Base-by-base conservation (phyloP, 176 grass and related monocot species). In the Eragrostis nindensis region DNA sequence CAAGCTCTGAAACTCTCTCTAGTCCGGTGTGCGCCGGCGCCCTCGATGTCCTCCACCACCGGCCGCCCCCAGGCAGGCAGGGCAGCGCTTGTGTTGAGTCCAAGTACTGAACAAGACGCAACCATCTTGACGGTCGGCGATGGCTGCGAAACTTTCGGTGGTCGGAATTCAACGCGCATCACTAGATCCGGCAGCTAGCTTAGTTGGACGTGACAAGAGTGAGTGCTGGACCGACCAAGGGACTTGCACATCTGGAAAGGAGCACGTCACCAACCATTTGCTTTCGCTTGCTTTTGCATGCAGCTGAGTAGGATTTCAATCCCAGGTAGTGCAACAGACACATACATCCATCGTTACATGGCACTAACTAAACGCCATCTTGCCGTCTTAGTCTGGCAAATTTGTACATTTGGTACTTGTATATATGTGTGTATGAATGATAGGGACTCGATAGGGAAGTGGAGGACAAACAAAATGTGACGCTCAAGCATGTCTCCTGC, bases 71-170 rank as follows among this genome's bases (percentile, higher is more conserved):
- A 36, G 22, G 0, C 4, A 27, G 1, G 1, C 5, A n/a, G 22
- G 22, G 26, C 11, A 61, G 57, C 13, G 57, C 24, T 3, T 6
- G 57, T 27, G 57, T 11, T 2, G 52, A n/a, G 26, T 4, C 32
- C 2, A 36, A 36, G 57, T 27, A 61, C 26, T 27, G 57, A 27
- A 3, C 24, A 1, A 26, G 46, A 66, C 61, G 73, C 62, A 18
- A 17, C 13, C 19, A 48, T 32, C 47, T 27, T 1, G 64, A 38
- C 59, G 74, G 22, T 19, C 40, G 64, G 21, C 40, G 39, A 38
- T 71, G 76, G 70, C 66, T 55, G 46, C 10, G 42, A 22, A 46
- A 43, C 80, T 83, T 79, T 83, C 86, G 68, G 75, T 5, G 12
- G 17, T 9, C 3, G 18, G 32, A 62, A 81, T 70, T 68, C 70